Evolutionary conservation across 164 flowering plant genomes (phyloP).

Genomic region (Stephania cephalantha): DNA sequence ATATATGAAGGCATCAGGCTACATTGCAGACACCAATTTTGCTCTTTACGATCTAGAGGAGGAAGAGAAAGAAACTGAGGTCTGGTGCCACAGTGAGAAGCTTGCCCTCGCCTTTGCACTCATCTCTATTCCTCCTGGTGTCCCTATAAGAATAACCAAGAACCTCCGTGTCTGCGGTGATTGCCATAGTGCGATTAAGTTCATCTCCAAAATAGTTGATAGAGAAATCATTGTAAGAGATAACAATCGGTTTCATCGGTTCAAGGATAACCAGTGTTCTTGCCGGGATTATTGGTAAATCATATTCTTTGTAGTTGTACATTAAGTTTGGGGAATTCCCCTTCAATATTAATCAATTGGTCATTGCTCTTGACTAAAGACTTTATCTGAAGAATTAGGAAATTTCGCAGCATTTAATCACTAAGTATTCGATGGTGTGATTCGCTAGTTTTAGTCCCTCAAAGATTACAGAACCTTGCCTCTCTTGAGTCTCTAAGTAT

Average conservation of each 20-base stretch:
- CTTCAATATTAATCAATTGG: not conserved
- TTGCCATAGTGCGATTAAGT: slow-evolving; percentile 69
- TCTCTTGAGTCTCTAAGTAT: too few species aligned
- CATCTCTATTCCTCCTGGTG: slow-evolving; percentile 46
- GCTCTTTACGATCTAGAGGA: slow-evolving; percentile 73
- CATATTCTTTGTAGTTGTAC: not conserved
- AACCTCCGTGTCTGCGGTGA: slow-evolving; percentile 78
- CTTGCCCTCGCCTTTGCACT: slow-evolving; percentile 78
- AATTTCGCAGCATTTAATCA: too few species aligned
- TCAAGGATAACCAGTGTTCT: slow-evolving; percentile 51
- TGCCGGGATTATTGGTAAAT: slow-evolving; percentile 77
- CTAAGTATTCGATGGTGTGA: too few species aligned
- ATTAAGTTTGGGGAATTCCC: not conserved
- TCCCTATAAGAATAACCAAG: slow-evolving; percentile 73
- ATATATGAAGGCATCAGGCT: slow-evolving; percentile 61
- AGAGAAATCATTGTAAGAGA: slow-evolving; percentile 76
- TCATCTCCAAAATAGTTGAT: slow-evolving; percentile 47
- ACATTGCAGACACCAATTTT: slow-evolving; percentile 49
- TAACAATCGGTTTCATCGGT: slow-evolving; percentile 62
- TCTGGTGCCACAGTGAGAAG: slow-evolving; percentile 74
- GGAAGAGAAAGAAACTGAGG: slow-evolving; percentile 67
- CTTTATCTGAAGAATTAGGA: too few species aligned
- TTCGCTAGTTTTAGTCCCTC: too few species aligned
- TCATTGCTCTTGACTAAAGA: too few species aligned
- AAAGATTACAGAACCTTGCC: too few species aligned